phyloP scores from a whole-genome alignment of 169 alveolate genomes.

The Plasmodium berghei region DNA sequence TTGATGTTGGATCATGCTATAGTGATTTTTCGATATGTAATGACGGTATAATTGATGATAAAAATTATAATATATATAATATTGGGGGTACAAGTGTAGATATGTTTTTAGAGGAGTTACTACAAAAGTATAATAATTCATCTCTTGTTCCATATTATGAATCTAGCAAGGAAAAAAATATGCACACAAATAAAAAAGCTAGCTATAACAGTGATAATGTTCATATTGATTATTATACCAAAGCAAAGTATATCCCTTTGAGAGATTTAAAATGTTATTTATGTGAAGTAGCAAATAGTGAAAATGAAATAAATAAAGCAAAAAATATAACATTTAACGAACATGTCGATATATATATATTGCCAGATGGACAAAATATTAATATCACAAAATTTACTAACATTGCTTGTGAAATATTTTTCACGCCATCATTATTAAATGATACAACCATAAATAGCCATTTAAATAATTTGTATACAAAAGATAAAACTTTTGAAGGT shows the following conservation, averaged over 20 bases:
- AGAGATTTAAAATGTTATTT: slow-evolving; percentile 58
- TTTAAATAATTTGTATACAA: slow-evolving; percentile 15
- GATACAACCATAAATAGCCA: slow-evolving; percentile 17
- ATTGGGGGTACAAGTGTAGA: slow-evolving; percentile 52
- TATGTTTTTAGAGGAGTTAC: slow-evolving; percentile 23
- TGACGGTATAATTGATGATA: slow-evolving; percentile 46
- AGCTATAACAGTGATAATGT: slow-evolving; percentile 30
- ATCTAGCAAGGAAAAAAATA: not conserved
- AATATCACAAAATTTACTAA: slow-evolving; percentile 49
- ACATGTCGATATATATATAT: slow-evolving; percentile 28
- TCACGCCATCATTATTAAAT: slow-evolving; percentile 46
- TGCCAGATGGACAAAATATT: slow-evolving; percentile 73
- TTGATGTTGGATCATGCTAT: slow-evolving; percentile 63
- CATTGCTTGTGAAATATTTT: slow-evolving; percentile 66
- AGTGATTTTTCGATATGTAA: slow-evolving; percentile 52
- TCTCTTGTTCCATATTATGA: slow-evolving; percentile 51
- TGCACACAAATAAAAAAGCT: not conserved
- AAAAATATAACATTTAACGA: slow-evolving; percentile 62
- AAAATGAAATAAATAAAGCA: slow-evolving; percentile 48
- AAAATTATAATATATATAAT: slow-evolving; percentile 64
- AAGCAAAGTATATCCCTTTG: slow-evolving; percentile 51
- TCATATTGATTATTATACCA: slow-evolving; percentile 34
- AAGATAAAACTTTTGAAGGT: slow-evolving; percentile 30
- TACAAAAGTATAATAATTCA: slow-evolving; percentile 40
- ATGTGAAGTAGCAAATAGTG: slow-evolving; percentile 73